Percentiles rank a stretch among this genome's conserved stretches.
These are phyloP conservation scores for Mucor saturninus DNA, from an alignment of 371 early-diverging fungal genomes.

Conservation along the genomic window DNA sequence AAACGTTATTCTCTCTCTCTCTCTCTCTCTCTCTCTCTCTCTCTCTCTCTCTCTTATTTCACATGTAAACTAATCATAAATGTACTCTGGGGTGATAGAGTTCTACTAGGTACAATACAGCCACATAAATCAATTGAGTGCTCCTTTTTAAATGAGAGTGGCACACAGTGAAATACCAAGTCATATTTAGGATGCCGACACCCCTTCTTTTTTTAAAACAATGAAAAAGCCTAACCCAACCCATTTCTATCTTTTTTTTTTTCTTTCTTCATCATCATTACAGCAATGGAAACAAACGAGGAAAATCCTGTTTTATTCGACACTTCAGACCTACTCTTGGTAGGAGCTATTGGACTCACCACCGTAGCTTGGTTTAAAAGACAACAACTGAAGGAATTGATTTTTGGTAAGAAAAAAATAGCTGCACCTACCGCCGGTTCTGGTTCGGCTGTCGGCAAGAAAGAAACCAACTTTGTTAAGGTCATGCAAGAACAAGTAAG, in stretches of 20 bases:
- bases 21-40: too few species aligned
- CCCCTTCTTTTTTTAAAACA: neutral
- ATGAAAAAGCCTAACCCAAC: neutral
- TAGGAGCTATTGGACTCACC: slow-evolving; percentile 40
- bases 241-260: neutral
- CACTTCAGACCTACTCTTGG: slow-evolving; percentile 35
- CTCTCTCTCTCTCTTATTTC: too few species aligned
- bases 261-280: neutral
- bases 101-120: too few species aligned
- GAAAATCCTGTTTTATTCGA: slow-evolving; percentile 20
- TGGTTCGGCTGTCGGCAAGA: slow-evolving; percentile 25
- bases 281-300: neutral
- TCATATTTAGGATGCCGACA: too few species aligned
- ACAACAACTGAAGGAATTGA: slow-evolving; percentile 23
- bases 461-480: slow-evolving; percentile 60
- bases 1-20: too few species aligned
- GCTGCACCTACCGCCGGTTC: neutral
- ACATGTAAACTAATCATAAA: too few species aligned
- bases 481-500: slow-evolving; percentile 58
- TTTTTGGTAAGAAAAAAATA: slow-evolving; percentile 2
- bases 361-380: slow-evolving; percentile 39
- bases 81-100: too few species aligned
- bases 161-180: too few species aligned
- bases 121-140: too few species aligned
- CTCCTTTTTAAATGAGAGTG: too few species aligned